Conservation (phyloP, 768 basidiomycete genomes). For the Hypholoma fasciculare region DNA sequence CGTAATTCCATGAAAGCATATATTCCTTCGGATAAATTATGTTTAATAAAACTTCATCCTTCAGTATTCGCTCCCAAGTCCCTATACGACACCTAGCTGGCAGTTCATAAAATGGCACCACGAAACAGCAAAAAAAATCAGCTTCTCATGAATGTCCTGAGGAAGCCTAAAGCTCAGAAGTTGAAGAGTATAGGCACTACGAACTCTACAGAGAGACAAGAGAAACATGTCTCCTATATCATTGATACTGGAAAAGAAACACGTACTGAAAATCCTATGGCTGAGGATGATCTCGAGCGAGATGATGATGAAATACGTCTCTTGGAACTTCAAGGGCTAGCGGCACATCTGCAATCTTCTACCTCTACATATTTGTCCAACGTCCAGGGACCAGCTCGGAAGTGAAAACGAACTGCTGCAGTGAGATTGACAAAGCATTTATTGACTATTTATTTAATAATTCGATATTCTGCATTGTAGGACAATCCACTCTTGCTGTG, state of each 20-base stretch:
- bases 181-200: background rate
- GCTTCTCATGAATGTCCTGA: background rate
- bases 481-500: conserved; percentile 1
- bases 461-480: no score
- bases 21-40: no score
- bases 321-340: background rate
- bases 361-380: background rate
- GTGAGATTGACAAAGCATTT: no score
- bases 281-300: background rate
- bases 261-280: background rate
- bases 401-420: background rate
- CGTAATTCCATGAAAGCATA: no score
- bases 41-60: no score
- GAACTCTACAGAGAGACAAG: background rate
- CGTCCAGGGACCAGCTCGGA: background rate
- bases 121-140: background rate
- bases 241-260: background rate
- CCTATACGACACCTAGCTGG: background rate
- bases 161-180: background rate
- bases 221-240: background rate
- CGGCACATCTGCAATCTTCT: background rate
- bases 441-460: no score
- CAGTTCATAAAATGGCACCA: background rate
- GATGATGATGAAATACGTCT: background rate
- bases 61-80: no score